phyloP scores from a whole-genome alignment of 23 red algal genomes.

The Rhodosorus marinus region DNA sequence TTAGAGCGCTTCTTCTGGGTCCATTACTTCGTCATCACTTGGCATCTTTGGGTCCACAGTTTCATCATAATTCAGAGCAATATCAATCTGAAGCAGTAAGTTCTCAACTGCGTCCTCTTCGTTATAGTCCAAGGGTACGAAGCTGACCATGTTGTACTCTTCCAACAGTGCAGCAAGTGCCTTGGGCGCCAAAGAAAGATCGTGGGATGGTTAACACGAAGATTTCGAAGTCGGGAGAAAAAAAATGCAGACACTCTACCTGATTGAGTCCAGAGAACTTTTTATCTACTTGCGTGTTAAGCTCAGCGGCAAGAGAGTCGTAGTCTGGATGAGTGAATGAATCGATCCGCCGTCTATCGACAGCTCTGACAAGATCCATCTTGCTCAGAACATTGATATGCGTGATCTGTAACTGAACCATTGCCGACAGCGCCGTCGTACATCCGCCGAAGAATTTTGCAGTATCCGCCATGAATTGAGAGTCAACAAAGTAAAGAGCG shows the following conservation, averaged over 20 bases:
- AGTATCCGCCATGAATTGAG: conserved; percentile 59
- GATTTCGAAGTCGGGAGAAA: conserved; percentile 14
- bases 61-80: conserved; percentile 71
- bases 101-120: conserved; percentile 40
- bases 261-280: not conserved
- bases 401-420: conserved; percentile 77
- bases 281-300: not conserved
- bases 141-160: not conserved
- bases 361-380: conserved; percentile 49
- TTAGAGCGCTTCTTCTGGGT: conserved; percentile 1
- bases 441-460: conserved; percentile 82
- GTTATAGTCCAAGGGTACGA: conserved; percentile 4
- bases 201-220: not conserved
- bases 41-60: conserved; percentile 12
- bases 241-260: conserved; percentile 41
- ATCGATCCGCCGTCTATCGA: conserved; percentile 20
- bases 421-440: conserved; percentile 68
- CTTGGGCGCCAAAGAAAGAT: not conserved
- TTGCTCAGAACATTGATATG: conserved; percentile 89
- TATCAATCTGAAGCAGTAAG: conserved; percentile 34
- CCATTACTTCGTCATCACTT: not conserved
- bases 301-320: conserved; percentile 8
- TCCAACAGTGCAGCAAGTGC: not conserved
- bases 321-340: conserved; percentile 19
- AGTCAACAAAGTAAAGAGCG: conserved; percentile 70